Evolutionary conservation across 192 early-diverging fungal genomes (phyloP), one percentile per base, ranked within the genome.

Genomic region (Backusella psychrophila): DNA sequence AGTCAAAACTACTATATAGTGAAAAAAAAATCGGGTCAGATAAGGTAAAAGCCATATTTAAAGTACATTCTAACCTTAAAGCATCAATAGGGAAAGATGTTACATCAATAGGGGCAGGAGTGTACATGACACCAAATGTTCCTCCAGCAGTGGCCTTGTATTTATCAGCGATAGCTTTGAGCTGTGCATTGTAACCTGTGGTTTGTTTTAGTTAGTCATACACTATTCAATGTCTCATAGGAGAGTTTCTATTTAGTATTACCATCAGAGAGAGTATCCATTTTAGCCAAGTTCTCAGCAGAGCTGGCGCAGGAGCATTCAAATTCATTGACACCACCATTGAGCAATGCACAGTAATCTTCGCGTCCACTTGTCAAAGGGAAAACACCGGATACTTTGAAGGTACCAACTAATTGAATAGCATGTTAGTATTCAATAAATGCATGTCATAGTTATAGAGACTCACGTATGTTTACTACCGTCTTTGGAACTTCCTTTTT

Each of bases 1-100:
- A 89, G 63, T 89, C 88, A 66, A 82, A 68, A 29, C 80, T 76
- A 71, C 83, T 86, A 39, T 83, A 33, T n/a, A 42, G 33, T 26
- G 80, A 63, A 7, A 59, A 59, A n/a, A 26, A 14, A 36, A n/a
- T 52, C 46, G 21, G 17, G 12, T 21, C 11, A 56, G 17, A 23
- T 56, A 56, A 59, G 56, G 0, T 6, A 9, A 34, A 31, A 35
- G 4, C 5, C 0, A n/a, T 34, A 41, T 26, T 56, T 59, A 39
- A 31, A 31, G 14, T 6, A 46, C 84, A 56, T 26, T 66, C 17
- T 15, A 83, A 69, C 56, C 78, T 69, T 11, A 80, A 59, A 4
- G 82, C 84, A 29, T 88, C 80, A 21, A 84, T 53, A 19, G 84
- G 63, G 29, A 88, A 59, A 23, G 78, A 76, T 72, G 85, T 85